A percentile compares a stretch with the other conserved stretches of the same genome.
Evolutionary conservation across 257 asterid species (phyloP).

Genomic region (Przewalskia tangutica): DNA sequence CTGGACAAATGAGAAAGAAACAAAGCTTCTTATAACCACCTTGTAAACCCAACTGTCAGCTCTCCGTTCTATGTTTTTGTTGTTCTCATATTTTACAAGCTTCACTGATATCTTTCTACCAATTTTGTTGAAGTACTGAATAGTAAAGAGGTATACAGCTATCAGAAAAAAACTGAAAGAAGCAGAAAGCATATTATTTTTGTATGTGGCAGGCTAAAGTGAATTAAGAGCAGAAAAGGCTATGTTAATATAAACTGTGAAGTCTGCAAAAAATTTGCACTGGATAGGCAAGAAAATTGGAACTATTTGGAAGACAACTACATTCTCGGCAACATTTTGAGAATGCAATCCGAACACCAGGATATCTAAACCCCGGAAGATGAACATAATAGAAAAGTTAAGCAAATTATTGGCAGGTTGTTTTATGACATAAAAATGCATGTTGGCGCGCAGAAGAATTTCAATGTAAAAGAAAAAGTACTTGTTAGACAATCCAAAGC

Average conservation of each 20-base stretch:
- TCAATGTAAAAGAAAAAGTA: neutral
- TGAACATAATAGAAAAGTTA: neutral
- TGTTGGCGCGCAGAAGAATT: neutral
- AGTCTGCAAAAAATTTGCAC: neutral
- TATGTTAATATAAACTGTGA: neutral
- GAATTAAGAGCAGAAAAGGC: neutral
- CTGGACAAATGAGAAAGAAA: neutral
- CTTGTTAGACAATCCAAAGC: neutral
- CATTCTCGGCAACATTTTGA: neutral
- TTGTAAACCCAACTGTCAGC: slow-evolving; percentile 94
- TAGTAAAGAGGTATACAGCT: slow-evolving; percentile 64
- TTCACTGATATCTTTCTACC: slow-evolving; percentile 80
- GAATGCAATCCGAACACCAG: neutral
- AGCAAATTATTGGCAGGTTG: neutral
- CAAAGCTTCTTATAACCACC: slow-evolving; percentile 27
- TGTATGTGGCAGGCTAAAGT: neutral
- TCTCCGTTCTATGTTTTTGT: slow-evolving; percentile 50
- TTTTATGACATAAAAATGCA: neutral
- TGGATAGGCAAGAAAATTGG: neutral
- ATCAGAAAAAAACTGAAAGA: slow-evolving; percentile 66
- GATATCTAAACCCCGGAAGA: neutral
- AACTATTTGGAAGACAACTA: neutral
- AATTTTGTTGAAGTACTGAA: slow-evolving; percentile 77
- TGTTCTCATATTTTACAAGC: slow-evolving; percentile 67
- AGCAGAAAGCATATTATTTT: neutral